phyloP scores from a whole-genome alignment of 345 rosid genomes.

The rapeseed (Brassica napus) region Da-Ae NC_063451.1:46195001-46195500 shows the following conservation, averaged over 20 bases:
- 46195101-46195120: neutral
- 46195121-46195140: neutral
- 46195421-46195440: conserved; percentile 35
- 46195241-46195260: too few relatives aligned
- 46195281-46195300: neutral
- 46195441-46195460: conserved; percentile 36
- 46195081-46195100: neutral
- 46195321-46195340: neutral
- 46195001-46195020: neutral
- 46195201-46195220: neutral
- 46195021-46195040: neutral
- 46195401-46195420: too few relatives aligned
- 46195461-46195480: conserved; percentile 19
- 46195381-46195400: conserved; percentile 5
- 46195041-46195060: neutral
- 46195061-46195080: neutral
- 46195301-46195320: neutral
- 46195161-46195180: neutral
- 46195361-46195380: neutral
- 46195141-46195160: neutral
- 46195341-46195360: neutral
- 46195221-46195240: too few relatives aligned
- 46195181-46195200: neutral
- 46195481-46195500: neutral
- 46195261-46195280: neutral